These are phyloP conservation scores for Podospora sp. DNA, from an alignment of 495 filamentous ascomycete genomes.

Conservation along the genomic window DNA sequence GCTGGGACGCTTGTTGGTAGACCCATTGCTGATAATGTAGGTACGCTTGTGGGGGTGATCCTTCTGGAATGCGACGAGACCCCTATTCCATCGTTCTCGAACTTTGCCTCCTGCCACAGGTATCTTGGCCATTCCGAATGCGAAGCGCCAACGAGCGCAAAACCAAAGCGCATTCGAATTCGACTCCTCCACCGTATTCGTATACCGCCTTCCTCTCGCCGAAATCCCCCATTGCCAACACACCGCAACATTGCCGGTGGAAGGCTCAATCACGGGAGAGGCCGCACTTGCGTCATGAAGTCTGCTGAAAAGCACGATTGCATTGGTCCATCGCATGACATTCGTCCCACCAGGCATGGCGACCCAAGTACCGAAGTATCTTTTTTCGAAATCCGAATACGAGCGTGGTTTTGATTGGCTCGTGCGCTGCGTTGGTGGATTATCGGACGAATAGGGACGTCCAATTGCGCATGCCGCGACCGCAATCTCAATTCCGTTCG, in stretches of 20 bases:
- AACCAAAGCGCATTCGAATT: no score
- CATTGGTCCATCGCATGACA: constrained; percentile 18
- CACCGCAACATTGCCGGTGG: not conserved
- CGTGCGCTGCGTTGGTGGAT: not conserved
- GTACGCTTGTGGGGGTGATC: no score
- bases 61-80: no score
- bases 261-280: constrained; percentile 14
- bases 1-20: no score
- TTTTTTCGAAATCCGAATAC: constrained; percentile 41
- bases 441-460: constrained; percentile 2
- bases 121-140: no score
- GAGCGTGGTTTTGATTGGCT: constrained; percentile 31
- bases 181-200: not conserved
- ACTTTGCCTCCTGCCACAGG: no score
- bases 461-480: constrained; percentile 17
- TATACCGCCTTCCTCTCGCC: not conserved
- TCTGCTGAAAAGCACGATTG: constrained; percentile 15
- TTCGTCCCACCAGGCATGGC: no score
- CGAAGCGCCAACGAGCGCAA: no score
- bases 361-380: constrained; percentile 12
- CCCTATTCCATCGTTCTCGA: no score
- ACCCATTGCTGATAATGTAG: no score
- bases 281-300: constrained; percentile 21
- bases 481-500: constrained; percentile 3
- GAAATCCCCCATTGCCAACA: not conserved